A percentile compares a stretch with the other conserved stretches of the same genome.
Conservation (phyloP, 1,139 yeast genomes). For the Blastobotrys elegans region DNA sequence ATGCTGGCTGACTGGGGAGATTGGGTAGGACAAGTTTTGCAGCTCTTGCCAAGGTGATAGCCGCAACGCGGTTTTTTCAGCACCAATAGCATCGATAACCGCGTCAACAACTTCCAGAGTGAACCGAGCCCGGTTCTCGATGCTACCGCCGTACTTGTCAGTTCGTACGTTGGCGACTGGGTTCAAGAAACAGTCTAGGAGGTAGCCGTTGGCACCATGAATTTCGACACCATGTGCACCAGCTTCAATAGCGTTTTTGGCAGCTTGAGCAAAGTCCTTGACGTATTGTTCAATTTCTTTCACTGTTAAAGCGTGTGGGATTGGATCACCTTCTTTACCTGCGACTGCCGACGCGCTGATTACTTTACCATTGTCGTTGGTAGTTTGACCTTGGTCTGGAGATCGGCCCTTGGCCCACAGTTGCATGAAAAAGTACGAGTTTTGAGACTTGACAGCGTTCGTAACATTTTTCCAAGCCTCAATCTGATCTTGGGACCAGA, state of each 20-base stretch:
- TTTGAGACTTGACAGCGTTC: constrained; percentile 49
- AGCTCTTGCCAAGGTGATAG: constrained; percentile 54
- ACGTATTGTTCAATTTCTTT: constrained; percentile 42
- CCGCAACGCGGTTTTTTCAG: constrained; percentile 50
- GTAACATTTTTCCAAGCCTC: constrained; percentile 49
- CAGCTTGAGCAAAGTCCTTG: constrained; percentile 40
- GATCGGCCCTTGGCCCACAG: constrained; percentile 59
- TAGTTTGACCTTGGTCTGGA: constrained; percentile 31
- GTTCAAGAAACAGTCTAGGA: constrained; percentile 56
- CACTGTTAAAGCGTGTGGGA: constrained; percentile 35
- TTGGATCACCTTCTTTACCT: constrained; percentile 10
- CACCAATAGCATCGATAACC: constrained; percentile 42
- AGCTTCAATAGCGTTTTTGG: constrained; percentile 46
- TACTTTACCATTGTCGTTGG: not conserved
- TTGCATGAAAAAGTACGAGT: constrained; percentile 50
- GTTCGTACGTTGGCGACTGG: constrained; percentile 51
- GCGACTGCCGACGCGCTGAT: not conserved
- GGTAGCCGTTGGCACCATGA: constrained; percentile 68
- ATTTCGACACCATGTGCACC: constrained; percentile 70
- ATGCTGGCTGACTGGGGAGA: constrained; percentile 29
- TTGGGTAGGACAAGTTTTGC: constrained; percentile 36
- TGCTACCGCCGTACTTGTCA: constrained; percentile 65
- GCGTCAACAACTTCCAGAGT: constrained; percentile 53
- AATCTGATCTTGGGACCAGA: constrained; percentile 45
- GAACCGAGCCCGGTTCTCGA: constrained; percentile 61